Base-by-base conservation (phyloP, 495 filamentous ascomycete genomes). In the Mytilinidion resinicola region DNA sequence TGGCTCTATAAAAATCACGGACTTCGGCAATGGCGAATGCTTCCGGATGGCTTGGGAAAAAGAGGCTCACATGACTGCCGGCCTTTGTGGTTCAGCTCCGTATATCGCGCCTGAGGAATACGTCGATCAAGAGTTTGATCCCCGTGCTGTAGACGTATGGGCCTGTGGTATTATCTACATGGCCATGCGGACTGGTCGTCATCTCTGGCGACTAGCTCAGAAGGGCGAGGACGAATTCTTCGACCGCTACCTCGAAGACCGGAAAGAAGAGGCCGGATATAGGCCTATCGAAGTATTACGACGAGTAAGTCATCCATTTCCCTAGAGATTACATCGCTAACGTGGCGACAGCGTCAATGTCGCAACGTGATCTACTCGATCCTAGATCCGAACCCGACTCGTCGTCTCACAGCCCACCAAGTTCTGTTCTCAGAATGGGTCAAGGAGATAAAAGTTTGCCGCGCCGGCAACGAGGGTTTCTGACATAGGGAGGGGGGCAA, bases 1-100 rank as follows among this genome's bases (percentile, higher is more conserved):
- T 63, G 93, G 93, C 52, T 85, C 85, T n/a, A 80, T 99, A 61
- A 99, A 99, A 70, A 97, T 99, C 63, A 97, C 95, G 34, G 93
- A 99, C 70, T 99, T 99, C 66, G 93, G 93, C 56, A 99, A 99
- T 66, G 93, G 95, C 64, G 93, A 99, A 69, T 99, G 93, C 73
- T 99, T 99, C 80, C 87, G 95, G 42, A 97, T 97, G 93, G 95
- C 93, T 3, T 99, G 93, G 93, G 93, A 99, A 72, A 89, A 89
- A 51, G 90, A 96, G 73, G 85, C 95, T 15, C 93, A 97, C 71
- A 96, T 97, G 95, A 95, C 95, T 2, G 90, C 88, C 19, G 95
- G 95, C 21, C 83, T 97, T 2, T 99, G 93, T 72, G 93, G 93
- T 20, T 95, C 90, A 0, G 93, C 91, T 21, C 93, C 93, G 4